A percentile compares a stretch with the other conserved stretches of the same genome.
phyloP scores from a whole-genome alignment of 2,329 filamentous ascomycete genomes.

The Parastagonospora avenae region DNA sequence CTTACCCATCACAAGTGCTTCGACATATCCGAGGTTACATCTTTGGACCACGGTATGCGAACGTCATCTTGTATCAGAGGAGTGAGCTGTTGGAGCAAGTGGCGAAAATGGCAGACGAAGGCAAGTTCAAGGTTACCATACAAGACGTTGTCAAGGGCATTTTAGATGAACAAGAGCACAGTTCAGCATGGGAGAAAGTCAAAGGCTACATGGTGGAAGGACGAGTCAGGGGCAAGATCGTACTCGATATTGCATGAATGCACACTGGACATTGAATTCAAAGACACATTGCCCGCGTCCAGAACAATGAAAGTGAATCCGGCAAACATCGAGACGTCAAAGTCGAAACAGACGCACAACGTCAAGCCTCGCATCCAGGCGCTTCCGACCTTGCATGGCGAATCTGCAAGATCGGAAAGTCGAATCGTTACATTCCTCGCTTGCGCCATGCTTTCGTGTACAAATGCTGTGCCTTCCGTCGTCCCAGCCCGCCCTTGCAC shows the following conservation, averaged over 20 bases:
- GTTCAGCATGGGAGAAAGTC: slow-evolving; percentile 29
- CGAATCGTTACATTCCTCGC: too few species aligned
- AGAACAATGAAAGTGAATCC: too few species aligned
- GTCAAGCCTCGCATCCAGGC: too few species aligned
- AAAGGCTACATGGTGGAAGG: slow-evolving; percentile 32
- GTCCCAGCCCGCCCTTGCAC: not conserved
- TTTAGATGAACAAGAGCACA: slow-evolving; percentile 20
- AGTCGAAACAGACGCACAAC: too few species aligned
- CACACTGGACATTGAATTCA: not conserved
- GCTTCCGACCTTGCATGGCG: too few species aligned
- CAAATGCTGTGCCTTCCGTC: too few species aligned
- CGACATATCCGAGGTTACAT: slow-evolving; percentile 28
- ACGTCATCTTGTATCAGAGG: slow-evolving; percentile 28
- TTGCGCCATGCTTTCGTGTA: too few species aligned
- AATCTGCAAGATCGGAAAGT: too few species aligned
- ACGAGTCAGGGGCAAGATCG: slow-evolving; percentile 38
- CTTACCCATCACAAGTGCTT: slow-evolving; percentile 31
- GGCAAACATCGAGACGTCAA: too few species aligned
- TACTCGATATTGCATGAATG: slow-evolving; percentile 23
- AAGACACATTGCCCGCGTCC: too few species aligned
- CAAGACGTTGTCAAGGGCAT: slow-evolving; percentile 37
- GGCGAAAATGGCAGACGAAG: slow-evolving; percentile 25
- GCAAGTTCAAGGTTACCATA: slow-evolving; percentile 26
- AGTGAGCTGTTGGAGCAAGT: slow-evolving; percentile 32
- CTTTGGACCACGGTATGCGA: slow-evolving; percentile 37